Conservation (phyloP, 176 grass and related monocot species). For the Saccharum spontaneum region DNA sequence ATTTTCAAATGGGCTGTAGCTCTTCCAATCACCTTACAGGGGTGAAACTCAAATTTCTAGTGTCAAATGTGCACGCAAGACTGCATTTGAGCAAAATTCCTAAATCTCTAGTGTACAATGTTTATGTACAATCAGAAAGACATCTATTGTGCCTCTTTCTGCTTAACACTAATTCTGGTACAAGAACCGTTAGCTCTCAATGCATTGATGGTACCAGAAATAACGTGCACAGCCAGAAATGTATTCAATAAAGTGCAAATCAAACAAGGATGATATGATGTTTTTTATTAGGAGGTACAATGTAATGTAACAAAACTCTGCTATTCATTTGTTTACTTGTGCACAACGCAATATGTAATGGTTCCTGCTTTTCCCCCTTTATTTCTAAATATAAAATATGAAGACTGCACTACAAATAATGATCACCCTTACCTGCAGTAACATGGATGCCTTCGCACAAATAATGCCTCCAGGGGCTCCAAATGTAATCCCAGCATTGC, state of each 20-base stretch:
- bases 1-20: background rate
- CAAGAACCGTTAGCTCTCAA: background rate
- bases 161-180: background rate
- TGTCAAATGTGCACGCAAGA: background rate
- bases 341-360: background rate
- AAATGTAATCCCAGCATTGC: conserved; percentile 49
- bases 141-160: background rate
- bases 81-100: background rate
- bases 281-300: background rate
- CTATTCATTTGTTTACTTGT: background rate
- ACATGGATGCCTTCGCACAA: conserved; percentile 99
- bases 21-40: background rate
- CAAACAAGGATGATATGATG: conserved; percentile 2
- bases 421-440: conserved; percentile 68
- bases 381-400: background rate
- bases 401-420: background rate
- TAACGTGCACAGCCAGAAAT: background rate
- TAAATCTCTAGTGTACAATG: background rate
- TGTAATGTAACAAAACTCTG: background rate
- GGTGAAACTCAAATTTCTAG: background rate
- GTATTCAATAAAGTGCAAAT: conserved; percentile 7
- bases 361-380: background rate
- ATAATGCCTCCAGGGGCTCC: conserved; percentile 73
- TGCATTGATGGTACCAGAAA: background rate
- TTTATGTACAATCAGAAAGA: background rate